phyloP scores from a whole-genome alignment of 83 land plant genomes.

The Picea engelmannii region DNA sequence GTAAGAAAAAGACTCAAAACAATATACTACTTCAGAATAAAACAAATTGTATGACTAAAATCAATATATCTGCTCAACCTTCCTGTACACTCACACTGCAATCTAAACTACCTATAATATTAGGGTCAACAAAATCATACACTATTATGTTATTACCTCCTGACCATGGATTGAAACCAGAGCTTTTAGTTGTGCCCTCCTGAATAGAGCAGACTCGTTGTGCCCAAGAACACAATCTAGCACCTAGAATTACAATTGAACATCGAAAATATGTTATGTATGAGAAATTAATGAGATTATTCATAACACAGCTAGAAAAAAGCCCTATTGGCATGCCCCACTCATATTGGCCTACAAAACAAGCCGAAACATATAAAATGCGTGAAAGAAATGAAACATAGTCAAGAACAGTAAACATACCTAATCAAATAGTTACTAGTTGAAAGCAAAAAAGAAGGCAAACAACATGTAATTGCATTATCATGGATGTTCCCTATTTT shows the following conservation, averaged over 20 bases:
- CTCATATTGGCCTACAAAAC: background rate
- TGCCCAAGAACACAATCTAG: constrained; percentile 84
- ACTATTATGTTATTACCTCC: constrained; percentile 54
- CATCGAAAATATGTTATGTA: background rate
- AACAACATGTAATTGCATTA: background rate
- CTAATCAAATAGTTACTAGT: background rate
- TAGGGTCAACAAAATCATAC: background rate
- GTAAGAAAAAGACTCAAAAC: background rate
- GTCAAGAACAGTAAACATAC: background rate
- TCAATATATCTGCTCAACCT: background rate
- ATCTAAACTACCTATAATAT: background rate
- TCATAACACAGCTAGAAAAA: background rate
- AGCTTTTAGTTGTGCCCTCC: constrained; percentile 96
- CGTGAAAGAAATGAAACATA: background rate
- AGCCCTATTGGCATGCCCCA: background rate
- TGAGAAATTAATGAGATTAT: background rate
- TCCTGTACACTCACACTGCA: background rate
- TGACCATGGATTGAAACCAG: constrained; percentile 91
- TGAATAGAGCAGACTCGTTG: constrained; percentile 81
- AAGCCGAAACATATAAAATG: background rate
- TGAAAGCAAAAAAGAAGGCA: background rate
- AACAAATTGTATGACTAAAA: constrained; percentile 8
- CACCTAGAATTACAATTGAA: constrained; percentile 34
- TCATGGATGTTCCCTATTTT: background rate
- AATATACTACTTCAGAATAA: background rate